phyloP scores from a whole-genome alignment of 805 yeast genomes.

The Starmera dryadoides region DNA sequence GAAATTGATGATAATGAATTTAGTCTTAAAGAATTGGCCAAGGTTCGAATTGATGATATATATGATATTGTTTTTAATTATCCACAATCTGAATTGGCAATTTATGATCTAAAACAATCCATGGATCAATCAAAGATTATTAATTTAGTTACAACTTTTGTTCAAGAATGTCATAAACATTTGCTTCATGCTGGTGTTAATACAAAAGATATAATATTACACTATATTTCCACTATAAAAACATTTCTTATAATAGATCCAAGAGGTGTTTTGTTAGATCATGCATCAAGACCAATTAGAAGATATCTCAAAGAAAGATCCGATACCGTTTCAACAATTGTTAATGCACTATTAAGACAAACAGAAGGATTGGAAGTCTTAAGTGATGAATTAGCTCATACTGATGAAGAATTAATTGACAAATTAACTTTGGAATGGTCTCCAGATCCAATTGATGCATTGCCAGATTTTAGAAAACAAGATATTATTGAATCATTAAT shows the following conservation, averaged over 20 bases:
- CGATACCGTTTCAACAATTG: slow-evolving; percentile 66
- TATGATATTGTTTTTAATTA: slow-evolving; percentile 47
- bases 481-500: slow-evolving; percentile 69
- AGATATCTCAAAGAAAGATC: slow-evolving; percentile 61
- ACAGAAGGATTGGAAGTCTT: slow-evolving; percentile 20
- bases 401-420: slow-evolving; percentile 10
- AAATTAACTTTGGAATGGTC: slow-evolving; percentile 44
- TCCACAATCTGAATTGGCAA: slow-evolving; percentile 45
- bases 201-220: slow-evolving; percentile 63
- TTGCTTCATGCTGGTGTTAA: slow-evolving; percentile 76
- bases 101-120: slow-evolving; percentile 52
- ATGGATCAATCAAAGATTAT: slow-evolving; percentile 45
- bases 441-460: slow-evolving; percentile 86
- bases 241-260: slow-evolving; percentile 78
- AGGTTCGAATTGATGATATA: slow-evolving; percentile 49
- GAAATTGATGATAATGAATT: slow-evolving; percentile 5
- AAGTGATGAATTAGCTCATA: slow-evolving; percentile 39
- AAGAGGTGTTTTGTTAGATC: slow-evolving; percentile 73
- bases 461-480: slow-evolving; percentile 71
- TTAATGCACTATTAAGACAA: slow-evolving; percentile 53
- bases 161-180: slow-evolving; percentile 31
- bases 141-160: slow-evolving; percentile 43
- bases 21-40: slow-evolving; percentile 9
- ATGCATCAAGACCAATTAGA: slow-evolving; percentile 71
- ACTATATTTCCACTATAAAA: slow-evolving; percentile 64